phyloP scores from a whole-genome alignment of 768 basidiomycete species.

The Dendrothele bispora region DNA sequence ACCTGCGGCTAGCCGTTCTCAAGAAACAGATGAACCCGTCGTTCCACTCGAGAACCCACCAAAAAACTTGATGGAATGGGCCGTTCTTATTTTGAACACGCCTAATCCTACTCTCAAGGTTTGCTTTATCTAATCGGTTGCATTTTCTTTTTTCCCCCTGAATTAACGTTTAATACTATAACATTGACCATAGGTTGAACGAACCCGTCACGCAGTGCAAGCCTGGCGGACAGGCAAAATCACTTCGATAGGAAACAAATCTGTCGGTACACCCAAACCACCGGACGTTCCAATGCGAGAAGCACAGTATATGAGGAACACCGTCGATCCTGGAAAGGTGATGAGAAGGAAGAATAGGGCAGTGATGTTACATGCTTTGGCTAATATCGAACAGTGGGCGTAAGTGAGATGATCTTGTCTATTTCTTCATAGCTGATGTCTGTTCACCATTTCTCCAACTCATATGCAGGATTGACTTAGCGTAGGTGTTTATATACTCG shows the following conservation, averaged over 20 bases:
- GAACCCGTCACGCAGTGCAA: constrained; percentile 68
- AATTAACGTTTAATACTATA: neutral
- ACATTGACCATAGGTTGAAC: constrained; percentile 47
- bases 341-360: constrained; percentile 62
- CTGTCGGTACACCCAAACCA: constrained; percentile 43
- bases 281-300: constrained; percentile 69
- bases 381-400: constrained; percentile 91
- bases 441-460: neutral
- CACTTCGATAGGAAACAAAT: constrained; percentile 60
- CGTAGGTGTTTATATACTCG: constrained; percentile 58
- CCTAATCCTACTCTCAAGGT: constrained; percentile 67
- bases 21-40: constrained; percentile 40
- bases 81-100: constrained; percentile 76
- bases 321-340: constrained; percentile 59
- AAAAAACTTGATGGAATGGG: constrained; percentile 75
- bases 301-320: constrained; percentile 45
- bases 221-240: constrained; percentile 71
- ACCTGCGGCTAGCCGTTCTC: neutral
- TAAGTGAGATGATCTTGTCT: constrained; percentile 37
- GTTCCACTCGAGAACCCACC: constrained; percentile 52
- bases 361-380: constrained; percentile 78
- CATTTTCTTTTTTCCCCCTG: neutral
- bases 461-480: constrained; percentile 73
- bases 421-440: neutral
- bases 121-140: constrained; percentile 11